Percentiles rank a stretch among this genome's conserved stretches.
Evolutionary conservation across 352 stramenopile genomes (phyloP).

Genomic region (Pythium phragmitis): DNA sequence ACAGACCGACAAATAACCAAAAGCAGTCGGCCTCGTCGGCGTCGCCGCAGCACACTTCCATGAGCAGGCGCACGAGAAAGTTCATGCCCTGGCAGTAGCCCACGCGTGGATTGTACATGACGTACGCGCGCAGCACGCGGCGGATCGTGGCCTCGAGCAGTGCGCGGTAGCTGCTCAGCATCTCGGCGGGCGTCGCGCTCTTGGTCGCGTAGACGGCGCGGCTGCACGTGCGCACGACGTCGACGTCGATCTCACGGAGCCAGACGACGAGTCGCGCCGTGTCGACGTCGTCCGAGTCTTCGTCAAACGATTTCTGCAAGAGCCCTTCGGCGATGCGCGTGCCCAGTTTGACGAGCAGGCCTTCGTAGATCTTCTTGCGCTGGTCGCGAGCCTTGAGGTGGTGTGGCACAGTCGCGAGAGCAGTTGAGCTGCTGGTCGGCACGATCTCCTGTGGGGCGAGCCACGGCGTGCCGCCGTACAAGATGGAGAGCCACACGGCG

Average conservation of each 20-base stretch:
- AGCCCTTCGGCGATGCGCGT: constrained; percentile 37
- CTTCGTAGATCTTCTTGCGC: constrained; percentile 57
- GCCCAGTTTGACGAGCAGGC: constrained; percentile 59
- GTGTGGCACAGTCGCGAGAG: constrained; percentile 27
- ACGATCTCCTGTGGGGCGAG: constrained; percentile 19
- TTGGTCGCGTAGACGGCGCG: constrained; percentile 43
- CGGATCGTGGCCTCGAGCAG: constrained; percentile 66
- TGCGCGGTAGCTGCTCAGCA: constrained; percentile 18
- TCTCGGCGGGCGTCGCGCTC: constrained; percentile 6
- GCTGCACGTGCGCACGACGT: constrained; percentile 73
- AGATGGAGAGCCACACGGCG: constrained; percentile 60
- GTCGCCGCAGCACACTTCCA: constrained; percentile 47
- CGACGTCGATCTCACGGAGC: constrained; percentile 82
- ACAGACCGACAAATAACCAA: constrained; percentile 80
- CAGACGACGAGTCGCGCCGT: constrained; percentile 51
- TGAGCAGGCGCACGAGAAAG: constrained; percentile 72
- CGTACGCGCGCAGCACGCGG: constrained; percentile 75
- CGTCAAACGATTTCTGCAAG: constrained; percentile 25
- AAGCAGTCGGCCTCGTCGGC: constrained; percentile 76
- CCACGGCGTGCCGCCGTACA: constrained; percentile 66
- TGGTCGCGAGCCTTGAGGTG: constrained; percentile 42
- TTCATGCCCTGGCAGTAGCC: constrained; percentile 90
- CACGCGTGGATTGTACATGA: constrained; percentile 77
- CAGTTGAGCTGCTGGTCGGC: background rate
- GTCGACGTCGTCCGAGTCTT: constrained; percentile 54